Evolutionary conservation across 148 eudicot species (phyloP), one percentile per base, ranked within the genome.

Genomic region (Amaranthus palmeri): DNA sequence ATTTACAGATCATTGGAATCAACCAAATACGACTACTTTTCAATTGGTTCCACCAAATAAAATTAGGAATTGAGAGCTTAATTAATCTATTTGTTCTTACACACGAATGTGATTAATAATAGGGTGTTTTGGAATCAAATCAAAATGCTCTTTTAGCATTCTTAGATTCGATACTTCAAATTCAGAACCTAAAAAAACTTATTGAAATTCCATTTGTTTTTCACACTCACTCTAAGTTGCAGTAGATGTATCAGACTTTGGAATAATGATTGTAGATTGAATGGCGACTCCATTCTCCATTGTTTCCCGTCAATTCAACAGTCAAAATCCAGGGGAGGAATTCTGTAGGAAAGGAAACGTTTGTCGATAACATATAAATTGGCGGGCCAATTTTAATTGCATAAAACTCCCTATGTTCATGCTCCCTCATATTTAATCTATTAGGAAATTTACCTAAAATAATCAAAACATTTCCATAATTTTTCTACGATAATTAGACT

Each of bases 51-150:
- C 49, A 63, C 67, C 67, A 44, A 44, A n/a, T 43, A 6, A 7
- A 43, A 56, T 9, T 0, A 5, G 17, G 48, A 69, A 42, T 43
- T 55, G 72, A 44, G 59, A 14, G 61, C 14, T 68, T 42, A 67
- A 53, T 68, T 42, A 67, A 53, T 40, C 45, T 54, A 47, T 52
- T 52, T 69, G 61, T 54, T 69, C 61, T n/a, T 55, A 54, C 12
- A 53, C 72, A 69, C 49, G 54, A 69, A 69, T 69, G n/a, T 69
- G 41, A 58, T 50, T 42, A 42, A 18, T 41, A 44, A 69, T 69
- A 42, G 72, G 61, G 49, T 25, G 51, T 54, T 14, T 5, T 55
- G 14, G 72, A 69, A 69, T 69, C 72, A 69, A 69, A 69, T 69
- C 72, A 4, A 55, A 54, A 10, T 18, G 50, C 13, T 18, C n/a